Conservation (phyloP, 176 grass and related monocot genomes). For the Typha latifolia region DNA sequence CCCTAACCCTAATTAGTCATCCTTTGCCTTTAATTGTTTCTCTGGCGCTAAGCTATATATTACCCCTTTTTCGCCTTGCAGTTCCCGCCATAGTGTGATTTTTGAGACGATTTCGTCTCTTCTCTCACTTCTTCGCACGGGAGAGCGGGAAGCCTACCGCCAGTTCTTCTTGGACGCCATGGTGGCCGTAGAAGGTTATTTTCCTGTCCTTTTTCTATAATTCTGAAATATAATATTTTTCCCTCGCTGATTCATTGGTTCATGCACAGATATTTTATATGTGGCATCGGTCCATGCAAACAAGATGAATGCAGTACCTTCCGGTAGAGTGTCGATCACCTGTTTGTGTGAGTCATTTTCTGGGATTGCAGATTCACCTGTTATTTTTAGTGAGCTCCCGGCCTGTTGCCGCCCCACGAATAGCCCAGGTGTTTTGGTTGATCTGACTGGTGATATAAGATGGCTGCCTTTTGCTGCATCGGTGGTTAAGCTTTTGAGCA, state of each 20-base stretch:
- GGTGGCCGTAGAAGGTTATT: conserved; percentile 53
- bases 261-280: conserved; percentile 51
- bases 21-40: background rate
- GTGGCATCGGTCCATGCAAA: conserved; percentile 39
- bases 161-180: conserved; percentile 84
- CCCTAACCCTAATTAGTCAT: conserved; percentile 9
- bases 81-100: conserved; percentile 46
- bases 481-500: conserved; percentile 68
- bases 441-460: conserved; percentile 46
- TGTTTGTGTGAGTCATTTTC: conserved; percentile 58
- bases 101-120: conserved; percentile 70
- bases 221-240: background rate
- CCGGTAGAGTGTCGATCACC: conserved; percentile 44
- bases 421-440: conserved; percentile 62
- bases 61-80: conserved; percentile 18
- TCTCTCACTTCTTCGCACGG: conserved; percentile 70
- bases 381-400: conserved; percentile 64
- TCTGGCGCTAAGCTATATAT: background rate
- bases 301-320: conserved; percentile 19
- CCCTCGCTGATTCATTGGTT: background rate
- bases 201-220: background rate
- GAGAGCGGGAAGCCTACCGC: conserved; percentile 72
- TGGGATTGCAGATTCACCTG: conserved; percentile 41
- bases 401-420: conserved; percentile 44
- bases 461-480: conserved; percentile 64